These are phyloP conservation scores for Cantharellus anzutake DNA, from an alignment of 768 basidiomycete genomes.

Conservation along the genomic window DNA sequence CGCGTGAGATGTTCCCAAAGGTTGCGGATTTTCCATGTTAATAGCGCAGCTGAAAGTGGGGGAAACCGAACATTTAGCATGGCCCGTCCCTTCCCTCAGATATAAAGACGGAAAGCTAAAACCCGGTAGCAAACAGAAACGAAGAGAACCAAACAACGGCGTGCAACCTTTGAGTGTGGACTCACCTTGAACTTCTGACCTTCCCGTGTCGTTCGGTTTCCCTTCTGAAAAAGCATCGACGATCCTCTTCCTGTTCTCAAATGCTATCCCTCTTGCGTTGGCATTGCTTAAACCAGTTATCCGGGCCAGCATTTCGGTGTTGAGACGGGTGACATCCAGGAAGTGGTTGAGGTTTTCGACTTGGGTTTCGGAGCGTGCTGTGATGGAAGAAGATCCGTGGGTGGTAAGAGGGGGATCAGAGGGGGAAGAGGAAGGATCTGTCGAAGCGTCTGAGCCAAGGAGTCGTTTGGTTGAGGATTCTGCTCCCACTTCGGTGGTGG, in stretches of 20 bases:
- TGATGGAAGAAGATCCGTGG: background rate
- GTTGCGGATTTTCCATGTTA: constrained; percentile 73
- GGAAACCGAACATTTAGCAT: background rate
- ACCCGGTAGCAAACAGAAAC: background rate
- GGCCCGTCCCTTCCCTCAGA: no score
- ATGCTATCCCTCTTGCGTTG: constrained; percentile 68
- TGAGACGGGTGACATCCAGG: background rate
- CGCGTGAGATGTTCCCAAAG: constrained; percentile 53
- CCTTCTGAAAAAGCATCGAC: constrained; percentile 58
- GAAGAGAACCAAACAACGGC: background rate
- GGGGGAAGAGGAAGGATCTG: constrained; percentile 13
- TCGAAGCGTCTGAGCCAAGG: background rate
- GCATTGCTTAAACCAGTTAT: constrained; percentile 76
- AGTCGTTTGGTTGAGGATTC: constrained; percentile 38
- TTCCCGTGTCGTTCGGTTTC: constrained; percentile 56
- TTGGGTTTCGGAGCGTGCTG: background rate
- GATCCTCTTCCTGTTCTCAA: constrained; percentile 68
- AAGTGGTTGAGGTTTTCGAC: background rate
- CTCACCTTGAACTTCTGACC: constrained; percentile 81
- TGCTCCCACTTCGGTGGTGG: constrained; percentile 15
- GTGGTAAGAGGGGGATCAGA: background rate
- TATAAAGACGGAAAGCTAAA: no score
- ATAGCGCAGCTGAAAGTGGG: constrained; percentile 44
- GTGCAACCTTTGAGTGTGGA: background rate
- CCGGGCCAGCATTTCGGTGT: constrained; percentile 30